phyloP scores from a whole-genome alignment of 1,284 basidiomycete genomes.

The Pseudozyma flocculosa region DNA sequence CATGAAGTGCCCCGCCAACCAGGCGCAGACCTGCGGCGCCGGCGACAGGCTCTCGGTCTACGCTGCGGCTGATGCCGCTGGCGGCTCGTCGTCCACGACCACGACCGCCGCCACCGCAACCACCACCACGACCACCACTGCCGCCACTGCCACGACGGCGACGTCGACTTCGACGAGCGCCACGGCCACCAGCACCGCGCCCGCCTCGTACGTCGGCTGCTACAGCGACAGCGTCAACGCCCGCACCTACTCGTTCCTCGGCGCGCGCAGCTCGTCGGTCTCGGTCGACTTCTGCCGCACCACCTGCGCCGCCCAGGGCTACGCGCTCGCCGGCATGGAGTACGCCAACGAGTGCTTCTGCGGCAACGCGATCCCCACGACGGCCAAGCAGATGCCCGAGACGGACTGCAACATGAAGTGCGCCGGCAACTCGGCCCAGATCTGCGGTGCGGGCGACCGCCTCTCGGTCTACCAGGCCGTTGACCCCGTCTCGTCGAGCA shows the following conservation, averaged over 20 bases:
- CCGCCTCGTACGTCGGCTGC: slow-evolving; percentile 7
- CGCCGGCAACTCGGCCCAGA: slow-evolving; percentile 66
- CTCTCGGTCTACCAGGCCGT: slow-evolving; percentile 69
- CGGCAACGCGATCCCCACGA: slow-evolving; percentile 16
- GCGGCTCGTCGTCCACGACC: too few relatives aligned
- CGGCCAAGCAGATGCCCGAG: slow-evolving; percentile 62
- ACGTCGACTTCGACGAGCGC: not conserved
- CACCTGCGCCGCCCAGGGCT: slow-evolving; percentile 41
- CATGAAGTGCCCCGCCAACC: slow-evolving; percentile 68
- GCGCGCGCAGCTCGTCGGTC: slow-evolving; percentile 3
- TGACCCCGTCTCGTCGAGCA: slow-evolving; percentile 57
- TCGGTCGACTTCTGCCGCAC: slow-evolving; percentile 29
- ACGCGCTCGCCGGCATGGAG: slow-evolving; percentile 45
- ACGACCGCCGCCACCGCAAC: too few relatives aligned
- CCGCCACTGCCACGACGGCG: slow-evolving; percentile 10
- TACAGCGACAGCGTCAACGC: slow-evolving; percentile 3
- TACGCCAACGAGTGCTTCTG: slow-evolving; percentile 50
- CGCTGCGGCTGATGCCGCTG: slow-evolving; percentile 63
- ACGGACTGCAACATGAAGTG: slow-evolving; percentile 70
- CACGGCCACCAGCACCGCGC: too few relatives aligned
- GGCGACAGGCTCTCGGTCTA: slow-evolving; percentile 72
- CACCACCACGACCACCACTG: too few relatives aligned
- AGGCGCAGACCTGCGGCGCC: slow-evolving; percentile 70
- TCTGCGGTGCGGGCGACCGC: slow-evolving; percentile 71
- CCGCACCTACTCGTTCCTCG: not conserved